Evolutionary conservation across 495 filamentous ascomycete species (phyloP), one percentile per base, ranked within the genome.

Genomic region (Penicillium taxi): DNA sequence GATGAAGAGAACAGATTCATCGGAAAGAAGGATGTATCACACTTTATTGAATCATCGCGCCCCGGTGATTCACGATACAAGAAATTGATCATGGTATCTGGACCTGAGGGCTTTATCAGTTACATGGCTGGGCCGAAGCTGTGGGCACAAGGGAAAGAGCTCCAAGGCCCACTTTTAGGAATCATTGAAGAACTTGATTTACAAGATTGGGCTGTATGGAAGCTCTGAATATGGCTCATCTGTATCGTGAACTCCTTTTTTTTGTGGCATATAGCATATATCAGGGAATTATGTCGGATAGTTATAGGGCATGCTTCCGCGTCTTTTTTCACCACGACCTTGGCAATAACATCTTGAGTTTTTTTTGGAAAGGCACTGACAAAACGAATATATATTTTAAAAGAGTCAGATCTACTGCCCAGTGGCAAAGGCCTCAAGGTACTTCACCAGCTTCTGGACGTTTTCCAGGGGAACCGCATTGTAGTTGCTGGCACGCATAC

Each of bases 51-150:
- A 12, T 54, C 57, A 26, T 27, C 44, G 22, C 13, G 18, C 8
- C 34, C 48, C 42, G 46, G 43, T 25, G 37, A 29, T 11, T 36
- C 39, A 15, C 12, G 24, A 7, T 56, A 63, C 4, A 71, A 59
- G 42, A 83, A 77, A 39, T 45, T 93, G 27, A 64, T 96, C 18
- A 61, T 94, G 32, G 67, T 96, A 4, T 89, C 86, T 2, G 91
- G 91, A 0, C 89, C 91, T 0, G 85, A 91, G 26, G 89, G 91
- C 11, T 98, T 96, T 62, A 73, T 96, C 30, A 70, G 67, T 17
- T 72, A 79, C 45, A 82, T 82, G 62, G 84, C 83, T 5, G 90
- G 90, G 4, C 69, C 75, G 4, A 94, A 93, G 59, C 53, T 69
- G 2, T 89, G 80, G 78, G 70, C 69, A 3, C 67, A 68, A 32